These are phyloP conservation scores for Fusarium sambucinum DNA, from an alignment of 2,329 filamentous ascomycete species.

Conservation along the genomic window DNA sequence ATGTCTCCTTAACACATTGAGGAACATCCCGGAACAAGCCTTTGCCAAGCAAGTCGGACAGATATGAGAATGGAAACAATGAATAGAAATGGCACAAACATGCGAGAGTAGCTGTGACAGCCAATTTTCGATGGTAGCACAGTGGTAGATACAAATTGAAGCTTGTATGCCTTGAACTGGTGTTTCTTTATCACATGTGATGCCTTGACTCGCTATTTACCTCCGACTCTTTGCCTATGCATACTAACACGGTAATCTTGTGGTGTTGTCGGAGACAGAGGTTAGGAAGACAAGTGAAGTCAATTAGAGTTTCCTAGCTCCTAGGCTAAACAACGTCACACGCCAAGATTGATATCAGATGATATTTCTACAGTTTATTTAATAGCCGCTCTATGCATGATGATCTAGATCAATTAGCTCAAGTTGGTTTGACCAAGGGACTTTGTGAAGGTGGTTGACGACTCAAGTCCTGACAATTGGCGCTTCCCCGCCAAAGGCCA, in stretches of 20 bases:
- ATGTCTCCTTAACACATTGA: slow-evolving; percentile 31
- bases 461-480: not conserved
- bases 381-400: slow-evolving; percentile 8
- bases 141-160: slow-evolving; percentile 43
- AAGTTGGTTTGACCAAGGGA: too few relatives aligned
- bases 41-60: slow-evolving; percentile 22
- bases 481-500: not conserved
- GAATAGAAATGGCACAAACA: slow-evolving; percentile 40
- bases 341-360: not conserved
- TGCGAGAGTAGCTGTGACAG: slow-evolving; percentile 39
- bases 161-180: slow-evolving; percentile 42
- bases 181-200: slow-evolving; percentile 12
- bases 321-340: slow-evolving; percentile 6
- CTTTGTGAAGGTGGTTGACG: not conserved
- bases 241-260: not conserved
- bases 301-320: slow-evolving; percentile 23
- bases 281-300: not conserved
- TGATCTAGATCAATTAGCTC: not conserved
- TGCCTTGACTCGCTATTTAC: not conserved
- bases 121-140: slow-evolving; percentile 41
- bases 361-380: not conserved
- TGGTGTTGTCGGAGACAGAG: not conserved
- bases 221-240: not conserved
- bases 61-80: slow-evolving; percentile 17
- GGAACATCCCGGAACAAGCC: slow-evolving; percentile 7